These are phyloP conservation scores for Flaveria linearis DNA, from an alignment of 129 eudicot genomes.

Conservation along the genomic window DNA sequence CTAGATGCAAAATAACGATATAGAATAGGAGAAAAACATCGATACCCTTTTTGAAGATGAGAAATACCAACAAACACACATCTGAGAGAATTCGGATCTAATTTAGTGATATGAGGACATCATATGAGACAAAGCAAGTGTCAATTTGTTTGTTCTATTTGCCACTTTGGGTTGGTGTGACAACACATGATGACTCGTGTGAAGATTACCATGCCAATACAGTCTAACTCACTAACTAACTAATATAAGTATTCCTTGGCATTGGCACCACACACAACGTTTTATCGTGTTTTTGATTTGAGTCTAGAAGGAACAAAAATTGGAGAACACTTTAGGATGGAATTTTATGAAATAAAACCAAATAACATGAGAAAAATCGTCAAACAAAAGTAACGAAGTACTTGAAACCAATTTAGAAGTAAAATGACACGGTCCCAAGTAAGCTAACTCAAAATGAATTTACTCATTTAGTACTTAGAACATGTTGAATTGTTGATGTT, in stretches of 20 bases:
- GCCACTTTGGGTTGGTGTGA: too few species aligned
- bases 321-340: too few species aligned
- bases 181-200: not conserved
- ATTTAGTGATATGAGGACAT: not conserved
- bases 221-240: too few species aligned
- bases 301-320: too few species aligned
- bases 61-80: not conserved
- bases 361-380: too few species aligned
- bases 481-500: not conserved
- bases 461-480: not conserved
- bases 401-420: too few species aligned
- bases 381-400: too few species aligned
- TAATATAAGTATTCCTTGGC: too few species aligned
- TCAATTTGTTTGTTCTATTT: not conserved
- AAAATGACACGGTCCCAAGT: not conserved
- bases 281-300: too few species aligned
- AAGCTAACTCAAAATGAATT: not conserved
- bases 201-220: not conserved
- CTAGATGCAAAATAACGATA: not conserved
- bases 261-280: too few species aligned
- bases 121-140: not conserved
- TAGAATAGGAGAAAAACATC: not conserved
- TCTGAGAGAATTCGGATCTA: not conserved
- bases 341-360: too few species aligned
- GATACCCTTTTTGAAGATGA: not conserved